Percentiles rank a stretch among this genome's conserved stretches.
These are phyloP conservation scores for Wickerhamiella alocasiicola DNA, from an alignment of 805 yeast genomes.

Conservation along the genomic window DNA sequence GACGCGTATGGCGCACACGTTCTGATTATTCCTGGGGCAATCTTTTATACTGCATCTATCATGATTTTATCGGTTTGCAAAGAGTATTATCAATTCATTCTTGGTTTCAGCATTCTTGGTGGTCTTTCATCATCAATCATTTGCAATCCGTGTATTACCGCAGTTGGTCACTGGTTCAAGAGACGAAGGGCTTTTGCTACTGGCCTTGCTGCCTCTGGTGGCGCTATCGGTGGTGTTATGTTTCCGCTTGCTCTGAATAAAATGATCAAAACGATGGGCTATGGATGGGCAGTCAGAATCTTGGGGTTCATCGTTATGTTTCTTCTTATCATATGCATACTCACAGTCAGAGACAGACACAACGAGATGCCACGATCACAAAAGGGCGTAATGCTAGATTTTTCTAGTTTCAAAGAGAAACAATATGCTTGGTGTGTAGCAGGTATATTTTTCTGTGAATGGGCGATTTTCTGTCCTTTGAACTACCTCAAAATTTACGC, in stretches of 20 bases:
- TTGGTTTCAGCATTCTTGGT: slow-evolving; percentile 41
- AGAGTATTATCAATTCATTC: slow-evolving; percentile 44
- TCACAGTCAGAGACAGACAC: slow-evolving; percentile 30
- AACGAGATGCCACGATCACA: slow-evolving; percentile 14
- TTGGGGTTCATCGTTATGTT: slow-evolving; percentile 28
- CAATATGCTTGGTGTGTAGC: slow-evolving; percentile 23
- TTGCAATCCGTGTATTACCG: slow-evolving; percentile 43
- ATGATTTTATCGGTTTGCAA: slow-evolving; percentile 40
- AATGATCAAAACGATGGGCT: slow-evolving; percentile 39
- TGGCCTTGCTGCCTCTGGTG: slow-evolving; percentile 54
- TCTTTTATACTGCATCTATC: slow-evolving; percentile 36
- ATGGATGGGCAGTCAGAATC: slow-evolving; percentile 46
- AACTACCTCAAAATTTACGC: slow-evolving; percentile 52
- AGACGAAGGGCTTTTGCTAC: slow-evolving; percentile 45
- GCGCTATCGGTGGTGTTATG: slow-evolving; percentile 52
- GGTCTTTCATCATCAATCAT: slow-evolving; percentile 35
- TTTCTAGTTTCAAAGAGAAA: slow-evolving; percentile 23
- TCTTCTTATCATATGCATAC: slow-evolving; percentile 25
- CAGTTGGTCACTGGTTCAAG: slow-evolving; percentile 50
- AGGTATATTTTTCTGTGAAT: slow-evolving; percentile 33
- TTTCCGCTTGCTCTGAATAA: slow-evolving; percentile 43
- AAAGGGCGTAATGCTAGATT: slow-evolving; percentile 22
- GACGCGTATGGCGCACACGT: slow-evolving; percentile 44
- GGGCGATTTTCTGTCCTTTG: slow-evolving; percentile 38
- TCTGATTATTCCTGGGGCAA: slow-evolving; percentile 35